Percentiles rank a stretch among this genome's conserved stretches.
Conservation (phyloP, 2,329 filamentous ascomycete species). For the Cladophialophora immunda region DNA sequence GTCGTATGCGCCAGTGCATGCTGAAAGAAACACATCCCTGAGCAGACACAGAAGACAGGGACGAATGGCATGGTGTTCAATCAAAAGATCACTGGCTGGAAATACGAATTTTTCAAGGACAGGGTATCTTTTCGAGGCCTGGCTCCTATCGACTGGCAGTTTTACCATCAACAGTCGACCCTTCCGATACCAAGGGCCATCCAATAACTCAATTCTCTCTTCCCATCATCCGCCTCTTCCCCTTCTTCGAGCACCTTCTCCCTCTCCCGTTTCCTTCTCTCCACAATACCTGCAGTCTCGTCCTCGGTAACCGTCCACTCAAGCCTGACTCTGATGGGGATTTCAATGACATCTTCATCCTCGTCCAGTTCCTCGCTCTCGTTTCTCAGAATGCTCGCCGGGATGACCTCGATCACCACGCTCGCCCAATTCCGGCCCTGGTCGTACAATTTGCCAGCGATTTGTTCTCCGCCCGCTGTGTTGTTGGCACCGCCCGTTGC, state of each 20-base stretch:
- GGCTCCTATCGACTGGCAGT: neutral
- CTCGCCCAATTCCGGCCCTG: constrained; percentile 93
- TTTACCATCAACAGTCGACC: constrained; percentile 59
- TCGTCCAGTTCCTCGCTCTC: constrained; percentile 50
- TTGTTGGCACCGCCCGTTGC: constrained; percentile 52
- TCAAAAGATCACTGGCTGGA: neutral
- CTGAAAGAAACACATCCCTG: neutral
- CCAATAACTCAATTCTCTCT: constrained; percentile 93
- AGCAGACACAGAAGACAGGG: neutral
- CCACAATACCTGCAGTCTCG: constrained; percentile 57
- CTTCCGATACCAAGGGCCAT: constrained; percentile 87
- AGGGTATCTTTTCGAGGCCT: neutral
- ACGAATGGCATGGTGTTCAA: neutral
- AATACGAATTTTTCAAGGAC: neutral
- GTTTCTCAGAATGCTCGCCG: constrained; percentile 45
- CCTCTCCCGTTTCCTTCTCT: constrained; percentile 43
- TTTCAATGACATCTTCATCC: constrained; percentile 77
- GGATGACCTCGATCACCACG: constrained; percentile 91
- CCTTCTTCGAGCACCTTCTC: constrained; percentile 44
- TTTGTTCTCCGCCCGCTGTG: constrained; percentile 67
- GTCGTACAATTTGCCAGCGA: constrained; percentile 97
- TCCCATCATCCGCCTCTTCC: constrained; percentile 72
- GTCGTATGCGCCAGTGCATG: neutral
- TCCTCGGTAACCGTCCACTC: constrained; percentile 71
- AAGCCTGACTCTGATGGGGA: constrained; percentile 90